These are phyloP conservation scores for Oryza punctata DNA, from an alignment of 176 grass and related monocot species.

Conservation along the genomic window DNA sequence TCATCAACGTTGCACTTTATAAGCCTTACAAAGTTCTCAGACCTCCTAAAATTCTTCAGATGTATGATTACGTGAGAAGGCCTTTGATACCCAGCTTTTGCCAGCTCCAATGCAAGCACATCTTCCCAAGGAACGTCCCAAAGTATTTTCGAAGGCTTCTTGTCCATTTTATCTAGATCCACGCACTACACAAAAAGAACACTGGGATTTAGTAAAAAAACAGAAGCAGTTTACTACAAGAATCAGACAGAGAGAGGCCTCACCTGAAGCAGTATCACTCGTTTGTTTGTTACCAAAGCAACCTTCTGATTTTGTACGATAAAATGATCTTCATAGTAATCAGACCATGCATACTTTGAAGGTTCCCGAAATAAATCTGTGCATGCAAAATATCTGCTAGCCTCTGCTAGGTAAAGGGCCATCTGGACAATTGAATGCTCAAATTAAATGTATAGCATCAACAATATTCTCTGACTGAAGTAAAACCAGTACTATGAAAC, in stretches of 20 bases:
- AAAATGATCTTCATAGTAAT: conserved; percentile 95
- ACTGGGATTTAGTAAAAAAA: conserved; percentile 11
- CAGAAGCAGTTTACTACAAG: conserved; percentile 7
- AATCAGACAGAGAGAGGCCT: conserved; percentile 35
- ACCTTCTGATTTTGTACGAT: conserved; percentile 75
- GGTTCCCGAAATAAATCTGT: conserved; percentile 97
- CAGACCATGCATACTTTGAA: conserved; percentile 99
- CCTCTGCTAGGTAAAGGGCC: conserved; percentile 95
- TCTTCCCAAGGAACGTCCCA: conserved; percentile 97
- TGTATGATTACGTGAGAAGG: conserved; percentile 93
- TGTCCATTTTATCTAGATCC: conserved; percentile 93
- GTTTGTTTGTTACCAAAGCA: conserved; percentile 82
- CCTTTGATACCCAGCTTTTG: conserved; percentile 76
- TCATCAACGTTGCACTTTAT: conserved; percentile 72
- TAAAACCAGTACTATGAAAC: not conserved
- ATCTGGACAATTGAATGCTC: conserved; percentile 60
- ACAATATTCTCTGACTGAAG: conserved; percentile 4
- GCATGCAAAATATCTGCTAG: conserved; percentile 89
- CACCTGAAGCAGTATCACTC: conserved; percentile 94
- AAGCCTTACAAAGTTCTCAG: conserved; percentile 81
- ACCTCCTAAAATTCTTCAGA: conserved; percentile 84
- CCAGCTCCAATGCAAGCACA: conserved; percentile 85
- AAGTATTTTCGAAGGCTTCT: conserved; percentile 88
- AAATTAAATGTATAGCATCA: conserved; percentile 32
- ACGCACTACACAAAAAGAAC: conserved; percentile 56